Evolutionary conservation across 2,329 filamentous ascomycete species (phyloP), one percentile per base, ranked within the genome.

Genomic region (Mariannaea elegans): DNA sequence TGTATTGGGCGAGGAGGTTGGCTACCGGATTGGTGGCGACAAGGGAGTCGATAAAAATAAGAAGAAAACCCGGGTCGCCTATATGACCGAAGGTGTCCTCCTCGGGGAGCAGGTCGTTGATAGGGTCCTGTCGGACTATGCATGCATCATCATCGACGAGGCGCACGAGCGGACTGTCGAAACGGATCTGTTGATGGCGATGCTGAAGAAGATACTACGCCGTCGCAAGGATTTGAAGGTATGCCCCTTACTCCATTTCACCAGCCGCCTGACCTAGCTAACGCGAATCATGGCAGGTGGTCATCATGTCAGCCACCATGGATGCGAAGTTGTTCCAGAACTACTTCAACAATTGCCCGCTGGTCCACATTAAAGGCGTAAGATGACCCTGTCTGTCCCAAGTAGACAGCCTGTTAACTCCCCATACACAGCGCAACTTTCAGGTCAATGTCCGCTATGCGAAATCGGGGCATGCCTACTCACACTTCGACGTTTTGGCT

Each of bases 1-100:
- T 45, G 91, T 91, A 72, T 78, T 97, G n/a, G 94, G 93, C 1
- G 90, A 91, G 60, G 91, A 96, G 72, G 93, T 97, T 32, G 94
- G 94, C 21, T 97, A 96, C 73, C 32, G 12, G 32, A 36, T 36
- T 36, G 0, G 94, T 62, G 97, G 97, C 70, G 93, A 36, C 5
- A 36, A 10, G 32, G 5, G 88, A 59, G 94, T 91, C 0, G 90
- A 87, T 71, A 29, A 16, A 10, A 50, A 42, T 2, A 19, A 24
- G 2, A 36, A 46, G 16, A 53, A 49, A 32, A 63, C 57, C 3
- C 56, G 54, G 14, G 47, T 66, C 6, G n/a, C 3, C 5, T 65
- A 65, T 21, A 54, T 67, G 57, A 66, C 63, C 7, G 65, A 63
- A 52, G 56, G 49, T 41, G 7, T 56, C 13, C 51, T 63, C 21